Base-by-base conservation (phyloP, 345 rosid genomes). In the Excoecaria agallocha region DNA sequence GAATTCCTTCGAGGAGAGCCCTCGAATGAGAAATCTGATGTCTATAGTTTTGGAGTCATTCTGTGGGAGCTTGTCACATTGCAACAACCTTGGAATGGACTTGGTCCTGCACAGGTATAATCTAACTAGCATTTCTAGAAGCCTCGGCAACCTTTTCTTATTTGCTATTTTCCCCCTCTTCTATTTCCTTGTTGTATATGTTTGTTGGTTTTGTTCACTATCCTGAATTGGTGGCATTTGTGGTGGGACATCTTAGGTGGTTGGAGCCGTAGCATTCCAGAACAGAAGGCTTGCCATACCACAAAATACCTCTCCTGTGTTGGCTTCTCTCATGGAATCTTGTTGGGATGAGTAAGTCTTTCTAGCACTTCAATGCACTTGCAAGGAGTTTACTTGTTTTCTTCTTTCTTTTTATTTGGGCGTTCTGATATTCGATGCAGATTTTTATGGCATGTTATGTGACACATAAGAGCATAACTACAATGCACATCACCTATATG, bases 1-100 rank as follows among this genome's bases (percentile, higher is more conserved):
- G 98, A 94, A 75, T 94, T 94, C 72, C 97, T 94, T 70, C 88
- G 98, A 50, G 98, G 98, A 22, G 98, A 94, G 84, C 98, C 97
- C 5, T 91, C 98, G 39, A 87, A 94, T 67, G 98, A 94, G 84
- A 94, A 94, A 85, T 92, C 97, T 60, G 98, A 94, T 83, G 94
- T 92, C 52, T 94, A 81, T 81, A 92, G 97, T 79, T 94, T 92
- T 25, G 98, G 98, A 43, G 97, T 94, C 59, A 89, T 92, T 70
- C 71, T 94, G 10, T 94, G 98, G 98, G 98, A 94, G 85, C 90
- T 94, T 61, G 86, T 87, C 45, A 88, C 94, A 61, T 68, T 94
- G 87, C 91, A 92, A 78, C 97, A 94, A 76, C 98, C 98, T 46
- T 94, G 98, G 98, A 87, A 68, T 79, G 97, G 97, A 64, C 97